Conservation (phyloP, 306 rosid species). For the Lotus japonicus region DNA sequence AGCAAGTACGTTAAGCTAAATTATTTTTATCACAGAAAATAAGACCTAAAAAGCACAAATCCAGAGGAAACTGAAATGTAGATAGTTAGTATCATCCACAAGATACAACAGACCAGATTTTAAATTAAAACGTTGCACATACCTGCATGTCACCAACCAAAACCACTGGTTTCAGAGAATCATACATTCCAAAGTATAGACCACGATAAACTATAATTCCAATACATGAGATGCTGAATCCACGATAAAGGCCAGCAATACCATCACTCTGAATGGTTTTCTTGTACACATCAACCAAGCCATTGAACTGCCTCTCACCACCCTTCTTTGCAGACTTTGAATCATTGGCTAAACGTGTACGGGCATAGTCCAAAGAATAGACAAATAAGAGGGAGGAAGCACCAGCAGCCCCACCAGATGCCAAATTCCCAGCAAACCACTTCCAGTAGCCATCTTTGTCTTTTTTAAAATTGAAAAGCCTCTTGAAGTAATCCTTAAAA, state of each 20-base stretch:
- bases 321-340: slow-evolving; percentile 65
- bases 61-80: neutral
- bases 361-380: slow-evolving; percentile 64
- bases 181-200: slow-evolving; percentile 80
- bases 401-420: slow-evolving; percentile 81
- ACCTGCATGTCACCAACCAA: slow-evolving; percentile 66
- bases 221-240: slow-evolving; percentile 61
- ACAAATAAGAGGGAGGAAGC: slow-evolving; percentile 73
- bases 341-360: slow-evolving; percentile 71
- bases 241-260: slow-evolving; percentile 67
- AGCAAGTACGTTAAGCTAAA: too few relatives aligned
- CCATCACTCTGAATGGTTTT: slow-evolving; percentile 70
- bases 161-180: slow-evolving; percentile 70
- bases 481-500: slow-evolving; percentile 77
- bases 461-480: slow-evolving; percentile 72
- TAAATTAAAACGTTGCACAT: neutral
- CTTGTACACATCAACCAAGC: slow-evolving; percentile 64
- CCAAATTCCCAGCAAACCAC: slow-evolving; percentile 84
- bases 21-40: too few relatives aligned
- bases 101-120: neutral
- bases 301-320: slow-evolving; percentile 81
- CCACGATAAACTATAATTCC: slow-evolving; percentile 84
- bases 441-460: slow-evolving; percentile 78
- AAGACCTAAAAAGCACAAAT: neutral
- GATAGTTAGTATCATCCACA: neutral